Percentiles rank a stretch among this genome's conserved stretches.
phyloP scores from a whole-genome alignment of 345 rosid genomes.

The Noccaea caerulescens region DNA sequence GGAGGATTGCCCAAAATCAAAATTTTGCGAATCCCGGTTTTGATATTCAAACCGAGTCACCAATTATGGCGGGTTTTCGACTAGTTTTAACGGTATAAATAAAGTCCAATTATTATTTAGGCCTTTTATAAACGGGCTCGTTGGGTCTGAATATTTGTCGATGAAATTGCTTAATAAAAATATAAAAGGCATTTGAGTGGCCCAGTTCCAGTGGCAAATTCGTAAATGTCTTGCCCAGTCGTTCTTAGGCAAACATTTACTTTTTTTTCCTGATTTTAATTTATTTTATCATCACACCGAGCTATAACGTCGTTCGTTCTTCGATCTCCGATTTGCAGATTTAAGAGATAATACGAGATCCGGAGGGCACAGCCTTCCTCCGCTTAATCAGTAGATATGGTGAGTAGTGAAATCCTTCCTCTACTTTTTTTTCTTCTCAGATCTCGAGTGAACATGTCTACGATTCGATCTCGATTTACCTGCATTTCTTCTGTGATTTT shows the following conservation, averaged over 20 bases:
- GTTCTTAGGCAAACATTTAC: slow-evolving; percentile 22
- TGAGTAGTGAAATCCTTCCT: slow-evolving; percentile 23
- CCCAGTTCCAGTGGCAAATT: slow-evolving; percentile 35
- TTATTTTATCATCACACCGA: slow-evolving; percentile 32
- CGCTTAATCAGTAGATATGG: slow-evolving; percentile 38
- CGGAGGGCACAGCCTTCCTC: slow-evolving; percentile 22
- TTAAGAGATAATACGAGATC: slow-evolving; percentile 38
- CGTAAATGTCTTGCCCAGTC: slow-evolving; percentile 16
- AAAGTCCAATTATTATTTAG: too few species aligned
- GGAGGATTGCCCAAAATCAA: too few species aligned
- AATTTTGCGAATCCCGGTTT: too few species aligned
- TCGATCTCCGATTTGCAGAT: slow-evolving; percentile 43
- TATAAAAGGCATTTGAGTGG: not conserved
- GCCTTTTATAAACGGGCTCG: slow-evolving; percentile 8
- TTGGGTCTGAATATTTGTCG: not conserved
- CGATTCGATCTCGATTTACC: slow-evolving; percentile 37
- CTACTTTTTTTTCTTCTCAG: not conserved
- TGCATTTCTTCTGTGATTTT: slow-evolving; percentile 7
- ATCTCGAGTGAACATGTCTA: slow-evolving; percentile 35
- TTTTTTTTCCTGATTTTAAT: slow-evolving; percentile 5
- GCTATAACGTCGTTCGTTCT: slow-evolving; percentile 37
- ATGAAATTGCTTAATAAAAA: not conserved
- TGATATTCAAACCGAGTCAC: too few species aligned
- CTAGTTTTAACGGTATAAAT: too few species aligned
- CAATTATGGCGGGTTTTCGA: too few species aligned